Evolutionary conservation across 306 rosid genomes (phyloP).

Genomic region (Cajanus cajan): DNA sequence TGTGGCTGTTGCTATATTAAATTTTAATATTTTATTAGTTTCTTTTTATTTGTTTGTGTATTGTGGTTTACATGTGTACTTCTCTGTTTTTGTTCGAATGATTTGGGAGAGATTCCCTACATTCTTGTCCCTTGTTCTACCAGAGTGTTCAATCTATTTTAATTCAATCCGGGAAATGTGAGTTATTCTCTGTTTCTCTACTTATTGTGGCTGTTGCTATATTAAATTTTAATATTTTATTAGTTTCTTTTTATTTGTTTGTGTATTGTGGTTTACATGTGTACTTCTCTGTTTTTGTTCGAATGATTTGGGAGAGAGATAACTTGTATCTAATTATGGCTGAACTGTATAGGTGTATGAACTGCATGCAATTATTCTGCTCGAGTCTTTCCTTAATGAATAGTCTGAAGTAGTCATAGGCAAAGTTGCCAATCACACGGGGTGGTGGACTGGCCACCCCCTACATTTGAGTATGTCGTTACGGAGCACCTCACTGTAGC

Average conservation of each 20-base stretch:
- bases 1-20: conserved; percentile 4
- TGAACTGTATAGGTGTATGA: not conserved
- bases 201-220: not conserved
- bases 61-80: not conserved
- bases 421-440: too few species aligned
- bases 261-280: not conserved
- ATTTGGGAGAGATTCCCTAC: conserved; percentile 20
- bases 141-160: conserved; percentile 70
- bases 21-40: conserved; percentile 8
- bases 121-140: conserved; percentile 75
- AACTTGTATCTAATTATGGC: not conserved
- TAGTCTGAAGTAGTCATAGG: not conserved
- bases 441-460: too few species aligned
- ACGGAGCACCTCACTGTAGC: too few species aligned
- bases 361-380: not conserved
- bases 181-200: conserved; percentile 35
- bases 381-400: not conserved
- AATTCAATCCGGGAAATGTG: conserved; percentile 86
- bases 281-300: not conserved
- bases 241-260: not conserved
- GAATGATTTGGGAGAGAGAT: conserved; percentile 5
- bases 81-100: not conserved
- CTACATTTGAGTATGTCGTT: too few species aligned
- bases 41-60: not conserved
- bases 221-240: conserved; percentile 2